These are phyloP conservation scores for Zygoascus tannicola DNA, from an alignment of 805 yeast genomes.

Conservation along the genomic window DNA sequence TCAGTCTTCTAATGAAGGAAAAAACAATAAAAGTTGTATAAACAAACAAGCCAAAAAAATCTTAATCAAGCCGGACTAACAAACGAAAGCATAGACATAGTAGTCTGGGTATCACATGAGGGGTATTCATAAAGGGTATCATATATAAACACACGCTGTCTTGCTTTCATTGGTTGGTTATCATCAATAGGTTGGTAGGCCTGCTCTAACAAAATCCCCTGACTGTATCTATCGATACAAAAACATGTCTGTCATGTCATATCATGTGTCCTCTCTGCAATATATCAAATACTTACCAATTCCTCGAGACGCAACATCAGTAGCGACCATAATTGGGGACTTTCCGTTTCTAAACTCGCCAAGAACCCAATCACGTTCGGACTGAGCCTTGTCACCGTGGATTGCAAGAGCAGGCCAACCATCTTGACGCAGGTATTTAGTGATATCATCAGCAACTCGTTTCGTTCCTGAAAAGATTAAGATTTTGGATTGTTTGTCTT, in stretches of 20 bases:
- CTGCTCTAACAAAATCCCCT: not conserved
- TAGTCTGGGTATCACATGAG: not conserved
- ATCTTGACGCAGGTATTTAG: constrained; percentile 82
- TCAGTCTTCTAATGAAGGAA: not conserved
- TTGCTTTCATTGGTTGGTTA: too few species aligned
- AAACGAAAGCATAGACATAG: constrained; percentile 3
- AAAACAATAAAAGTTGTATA: constrained; percentile 6
- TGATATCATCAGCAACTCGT: constrained; percentile 94
- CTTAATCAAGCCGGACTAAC: not conserved
- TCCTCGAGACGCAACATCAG: constrained; percentile 99
- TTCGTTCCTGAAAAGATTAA: constrained; percentile 93
- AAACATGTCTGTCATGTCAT: too few species aligned
- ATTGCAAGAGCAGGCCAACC: constrained; percentile 99
- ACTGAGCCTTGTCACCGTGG: constrained; percentile 97
- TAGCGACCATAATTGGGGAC: constrained; percentile 96
- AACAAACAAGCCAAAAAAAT: not conserved
- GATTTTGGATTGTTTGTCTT: constrained; percentile 56
- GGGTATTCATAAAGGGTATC: too few species aligned
- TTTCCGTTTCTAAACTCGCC: constrained; percentile 85
- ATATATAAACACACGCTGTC: too few species aligned
- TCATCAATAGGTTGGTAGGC: not conserved
- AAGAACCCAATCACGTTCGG: constrained; percentile 98
- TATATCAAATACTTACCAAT: constrained; percentile 66
- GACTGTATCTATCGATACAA: not conserved
- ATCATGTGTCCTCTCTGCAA: not conserved